Conservation (phyloP, 495 filamentous ascomycete genomes). For the Aspergillus cavernicola region DNA sequence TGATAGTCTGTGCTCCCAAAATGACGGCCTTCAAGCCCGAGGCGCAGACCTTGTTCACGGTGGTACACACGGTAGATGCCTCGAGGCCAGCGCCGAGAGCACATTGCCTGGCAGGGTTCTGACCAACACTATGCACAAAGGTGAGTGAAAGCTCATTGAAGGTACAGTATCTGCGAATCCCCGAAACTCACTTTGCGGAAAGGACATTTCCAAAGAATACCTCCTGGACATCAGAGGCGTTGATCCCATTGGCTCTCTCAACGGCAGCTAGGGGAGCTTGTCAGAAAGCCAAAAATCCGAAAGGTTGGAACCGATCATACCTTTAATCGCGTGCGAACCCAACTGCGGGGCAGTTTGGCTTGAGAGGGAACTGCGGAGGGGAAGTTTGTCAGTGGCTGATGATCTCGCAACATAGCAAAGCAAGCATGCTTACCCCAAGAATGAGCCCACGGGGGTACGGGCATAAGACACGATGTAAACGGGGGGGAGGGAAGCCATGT, state of each 20-base stretch:
- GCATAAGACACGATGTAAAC: conserved; percentile 95
- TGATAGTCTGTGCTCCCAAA: conserved; percentile 92
- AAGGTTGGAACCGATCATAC: conserved; percentile 40
- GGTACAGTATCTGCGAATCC: background rate
- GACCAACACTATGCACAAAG: conserved; percentile 66
- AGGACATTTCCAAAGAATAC: conserved; percentile 98
- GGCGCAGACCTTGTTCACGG: conserved; percentile 98
- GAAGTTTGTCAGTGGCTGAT: conserved; percentile 7
- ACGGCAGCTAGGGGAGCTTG: conserved; percentile 61
- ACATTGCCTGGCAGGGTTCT: conserved; percentile 94
- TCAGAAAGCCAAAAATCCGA: conserved; percentile 15
- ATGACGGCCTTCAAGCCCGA: conserved; percentile 92
- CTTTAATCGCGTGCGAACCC: conserved; percentile 87
- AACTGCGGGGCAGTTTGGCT: conserved; percentile 82
- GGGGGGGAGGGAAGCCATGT: conserved; percentile 63
- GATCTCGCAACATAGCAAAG: background rate
- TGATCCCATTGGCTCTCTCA: conserved; percentile 77
- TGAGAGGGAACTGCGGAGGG: conserved; percentile 65
- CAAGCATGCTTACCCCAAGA: conserved; percentile 68
- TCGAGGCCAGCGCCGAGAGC: conserved; percentile 81
- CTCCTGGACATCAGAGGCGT: conserved; percentile 83
- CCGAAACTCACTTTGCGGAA: conserved; percentile 72
- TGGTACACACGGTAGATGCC: conserved; percentile 77
- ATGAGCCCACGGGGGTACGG: conserved; percentile 88
- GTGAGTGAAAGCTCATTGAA: conserved; percentile 12